phyloP scores from a whole-genome alignment of 2,329 filamentous ascomycete species.

The Beauveria sp. region DNA sequence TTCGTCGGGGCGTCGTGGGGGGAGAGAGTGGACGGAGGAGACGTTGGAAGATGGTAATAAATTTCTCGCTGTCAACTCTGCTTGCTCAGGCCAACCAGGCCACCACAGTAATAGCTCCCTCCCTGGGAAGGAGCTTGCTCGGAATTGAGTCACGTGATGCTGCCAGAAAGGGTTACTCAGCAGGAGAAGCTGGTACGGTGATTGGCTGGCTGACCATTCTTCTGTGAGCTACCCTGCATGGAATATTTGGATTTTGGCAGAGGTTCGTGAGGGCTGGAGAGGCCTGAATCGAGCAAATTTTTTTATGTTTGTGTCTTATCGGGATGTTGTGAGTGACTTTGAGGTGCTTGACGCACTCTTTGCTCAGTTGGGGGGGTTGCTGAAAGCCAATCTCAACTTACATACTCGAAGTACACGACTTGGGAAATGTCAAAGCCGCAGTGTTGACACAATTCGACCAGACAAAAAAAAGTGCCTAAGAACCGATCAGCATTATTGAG shows the following conservation, averaged over 20 bases:
- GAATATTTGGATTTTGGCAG: not conserved
- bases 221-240: not conserved
- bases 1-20: conserved; percentile 14
- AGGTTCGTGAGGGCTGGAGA: not conserved
- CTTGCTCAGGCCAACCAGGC: conserved; percentile 1
- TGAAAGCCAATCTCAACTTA: no score
- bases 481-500: no score
- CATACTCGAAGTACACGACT: no score
- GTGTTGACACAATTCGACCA: no score
- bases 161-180: conserved; percentile 7
- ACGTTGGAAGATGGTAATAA: conserved; percentile 28
- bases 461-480: no score
- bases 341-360: no score
- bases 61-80: conserved; percentile 31
- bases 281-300: not conserved
- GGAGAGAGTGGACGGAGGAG: not conserved
- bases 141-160: conserved; percentile 21
- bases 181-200: not conserved
- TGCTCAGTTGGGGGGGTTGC: no score
- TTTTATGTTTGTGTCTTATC: no score
- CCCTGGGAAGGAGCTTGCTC: not conserved
- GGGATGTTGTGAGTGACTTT: no score
- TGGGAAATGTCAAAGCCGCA: no score
- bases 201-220: not conserved
- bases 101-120: not conserved